phyloP scores from a whole-genome alignment of 176 grass and related monocot genomes.

The Lolium multiflorum region DNA sequence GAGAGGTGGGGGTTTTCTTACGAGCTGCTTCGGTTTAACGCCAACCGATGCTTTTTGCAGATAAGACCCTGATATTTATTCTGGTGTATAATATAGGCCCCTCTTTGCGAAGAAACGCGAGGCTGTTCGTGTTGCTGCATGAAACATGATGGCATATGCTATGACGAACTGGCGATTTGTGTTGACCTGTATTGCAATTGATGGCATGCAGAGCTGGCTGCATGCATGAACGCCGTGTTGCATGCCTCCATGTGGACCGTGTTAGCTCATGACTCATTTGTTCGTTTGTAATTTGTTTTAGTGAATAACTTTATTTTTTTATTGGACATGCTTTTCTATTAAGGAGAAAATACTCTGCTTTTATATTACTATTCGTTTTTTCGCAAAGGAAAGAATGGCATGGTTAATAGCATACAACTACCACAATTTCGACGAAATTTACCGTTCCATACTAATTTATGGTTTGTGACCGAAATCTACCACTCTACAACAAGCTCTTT shows the following conservation, averaged over 20 bases:
- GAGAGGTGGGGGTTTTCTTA: neutral
- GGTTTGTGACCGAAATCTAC: no score
- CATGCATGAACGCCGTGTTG: slow-evolving; percentile 10
- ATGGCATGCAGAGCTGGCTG: neutral
- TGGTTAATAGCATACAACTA: no score
- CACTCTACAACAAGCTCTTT: no score
- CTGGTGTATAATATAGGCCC: neutral
- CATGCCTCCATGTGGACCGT: neutral
- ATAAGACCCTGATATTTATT: neutral
- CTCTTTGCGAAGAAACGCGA: neutral
- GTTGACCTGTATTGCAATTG: neutral
- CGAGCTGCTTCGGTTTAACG: slow-evolving; percentile 39
- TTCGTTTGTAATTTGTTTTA: no score
- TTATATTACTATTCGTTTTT: no score
- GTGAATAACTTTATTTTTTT: no score
- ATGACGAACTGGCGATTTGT: neutral
- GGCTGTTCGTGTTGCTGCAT: neutral
- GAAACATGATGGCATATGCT: slow-evolving; percentile 22
- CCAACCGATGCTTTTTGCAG: neutral
- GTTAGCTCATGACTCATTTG: neutral
- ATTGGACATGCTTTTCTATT: no score
- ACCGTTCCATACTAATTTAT: no score
- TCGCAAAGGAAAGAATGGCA: no score
- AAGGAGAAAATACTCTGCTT: no score
- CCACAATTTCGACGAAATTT: no score